A percentile compares a stretch with the other conserved stretches of the same genome.
Conservation (phyloP, 1,284 basidiomycete species). For the Ceratobasidium sp. region DNA sequence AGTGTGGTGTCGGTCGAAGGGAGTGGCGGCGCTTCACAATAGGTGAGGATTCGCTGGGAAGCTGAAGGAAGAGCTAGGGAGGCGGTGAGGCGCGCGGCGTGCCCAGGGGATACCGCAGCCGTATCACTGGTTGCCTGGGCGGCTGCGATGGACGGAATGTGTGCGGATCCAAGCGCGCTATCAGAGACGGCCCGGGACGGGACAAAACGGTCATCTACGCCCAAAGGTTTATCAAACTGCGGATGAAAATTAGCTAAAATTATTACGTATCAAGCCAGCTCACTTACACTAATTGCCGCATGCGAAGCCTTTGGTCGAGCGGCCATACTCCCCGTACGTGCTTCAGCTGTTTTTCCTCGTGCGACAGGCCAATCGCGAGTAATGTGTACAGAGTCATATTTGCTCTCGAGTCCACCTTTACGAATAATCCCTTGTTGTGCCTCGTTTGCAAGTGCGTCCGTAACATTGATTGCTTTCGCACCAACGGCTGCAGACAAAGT, state of each 20-base stretch:
- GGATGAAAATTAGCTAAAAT: conserved; percentile 6
- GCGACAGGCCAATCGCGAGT: conserved; percentile 35
- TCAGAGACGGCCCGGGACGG: conserved; percentile 66
- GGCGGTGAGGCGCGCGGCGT: conserved; percentile 74
- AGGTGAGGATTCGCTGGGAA: conserved; percentile 71
- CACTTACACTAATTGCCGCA: conserved; percentile 20
- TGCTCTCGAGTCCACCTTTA: conserved; percentile 75
- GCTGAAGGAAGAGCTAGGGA: conserved; percentile 76
- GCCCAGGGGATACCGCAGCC: conserved; percentile 66
- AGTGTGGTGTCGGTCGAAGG: conserved; percentile 72
- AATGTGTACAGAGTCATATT: conserved; percentile 69
- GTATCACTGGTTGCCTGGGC: conserved; percentile 38
- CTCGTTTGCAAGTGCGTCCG: conserved; percentile 64
- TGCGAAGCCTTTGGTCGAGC: conserved; percentile 34
- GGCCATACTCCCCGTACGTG: conserved; percentile 27
- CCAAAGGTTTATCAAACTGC: conserved; percentile 46
- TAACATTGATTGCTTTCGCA: conserved; percentile 54
- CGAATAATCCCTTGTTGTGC: conserved; percentile 70
- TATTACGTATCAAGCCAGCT: conserved; percentile 1
- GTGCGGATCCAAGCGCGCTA: conserved; percentile 61
- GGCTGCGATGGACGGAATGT: conserved; percentile 51
- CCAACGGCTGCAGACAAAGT: conserved; percentile 33
- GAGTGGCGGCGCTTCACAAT: conserved; percentile 75
- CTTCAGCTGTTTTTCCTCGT: conserved; percentile 32
- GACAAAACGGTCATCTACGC: conserved; percentile 74